Evolutionary conservation across 768 basidiomycete genomes (phyloP).

Genomic region (Tricholoma saponaceum): DNA sequence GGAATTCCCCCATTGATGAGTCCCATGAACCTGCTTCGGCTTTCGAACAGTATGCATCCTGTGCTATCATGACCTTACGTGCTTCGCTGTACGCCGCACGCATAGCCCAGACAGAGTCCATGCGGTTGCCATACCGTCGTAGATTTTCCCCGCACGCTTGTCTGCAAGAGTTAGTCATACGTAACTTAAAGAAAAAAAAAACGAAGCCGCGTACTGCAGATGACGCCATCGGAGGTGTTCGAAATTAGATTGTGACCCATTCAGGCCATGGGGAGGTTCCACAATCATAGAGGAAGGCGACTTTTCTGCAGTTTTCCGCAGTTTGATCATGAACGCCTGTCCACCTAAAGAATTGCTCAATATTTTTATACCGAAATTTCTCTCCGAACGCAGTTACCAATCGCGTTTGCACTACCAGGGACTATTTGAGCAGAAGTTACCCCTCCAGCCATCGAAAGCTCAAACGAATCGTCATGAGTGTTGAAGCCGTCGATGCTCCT

Average conservation of each 20-base stretch:
- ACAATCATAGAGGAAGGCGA: constrained; percentile 80
- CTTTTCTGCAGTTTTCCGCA: constrained; percentile 71
- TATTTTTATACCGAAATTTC: neutral
- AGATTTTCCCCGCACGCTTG: constrained; percentile 62
- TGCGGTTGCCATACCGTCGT: constrained; percentile 49
- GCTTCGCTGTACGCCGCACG: constrained; percentile 80
- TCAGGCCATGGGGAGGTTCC: constrained; percentile 71
- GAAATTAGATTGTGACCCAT: constrained; percentile 35
- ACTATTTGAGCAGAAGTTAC: constrained; percentile 82
- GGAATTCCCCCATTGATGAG: constrained; percentile 44
- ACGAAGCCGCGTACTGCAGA: constrained; percentile 54
- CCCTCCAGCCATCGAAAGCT: constrained; percentile 78
- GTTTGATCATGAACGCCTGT: constrained; percentile 84
- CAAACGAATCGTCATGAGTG: constrained; percentile 76
- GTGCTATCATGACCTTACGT: constrained; percentile 57
- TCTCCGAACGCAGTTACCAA: constrained; percentile 43
- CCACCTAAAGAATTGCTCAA: constrained; percentile 49
- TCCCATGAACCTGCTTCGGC: constrained; percentile 50
- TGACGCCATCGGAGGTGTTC: constrained; percentile 68
- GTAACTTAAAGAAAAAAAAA: neutral
- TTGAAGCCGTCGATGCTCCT: constrained; percentile 82
- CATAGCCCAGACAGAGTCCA: constrained; percentile 78
- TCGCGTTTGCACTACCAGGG: constrained; percentile 73
- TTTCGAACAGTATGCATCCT: constrained; percentile 68
- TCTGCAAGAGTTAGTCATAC: constrained; percentile 24